phyloP scores from a whole-genome alignment of 148 eudicot genomes.

The Fagopyrum esculentum region DNA sequence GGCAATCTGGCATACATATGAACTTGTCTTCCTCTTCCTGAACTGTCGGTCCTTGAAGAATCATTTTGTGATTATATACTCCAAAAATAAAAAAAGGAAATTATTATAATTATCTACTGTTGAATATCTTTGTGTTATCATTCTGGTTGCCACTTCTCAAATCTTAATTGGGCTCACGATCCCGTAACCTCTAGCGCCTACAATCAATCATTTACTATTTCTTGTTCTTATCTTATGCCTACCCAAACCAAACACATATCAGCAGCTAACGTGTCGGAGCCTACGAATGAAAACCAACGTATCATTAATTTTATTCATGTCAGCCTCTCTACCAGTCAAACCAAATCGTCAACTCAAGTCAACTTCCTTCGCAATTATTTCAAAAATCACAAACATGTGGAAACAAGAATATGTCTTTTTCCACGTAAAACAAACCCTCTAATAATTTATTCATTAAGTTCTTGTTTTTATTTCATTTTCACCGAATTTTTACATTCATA shows the following conservation, averaged over 20 bases:
- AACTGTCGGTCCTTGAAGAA: background rate
- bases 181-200: background rate
- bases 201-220: background rate
- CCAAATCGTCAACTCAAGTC: constrained; percentile 1
- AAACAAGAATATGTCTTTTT: background rate
- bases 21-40: background rate
- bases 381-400: background rate
- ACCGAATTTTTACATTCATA: background rate
- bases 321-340: constrained; percentile 5
- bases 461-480: background rate
- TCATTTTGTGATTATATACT: background rate
- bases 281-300: background rate
- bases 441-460: background rate
- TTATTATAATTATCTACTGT: background rate
- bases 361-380: background rate
- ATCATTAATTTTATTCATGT: background rate
- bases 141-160: constrained; percentile 9
- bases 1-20: background rate
- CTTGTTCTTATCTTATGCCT: too few relatives aligned
- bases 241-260: background rate
- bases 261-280: background rate
- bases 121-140: constrained; percentile 7
- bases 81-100: background rate
- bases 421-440: background rate
- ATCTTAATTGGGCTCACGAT: background rate